phyloP scores from a whole-genome alignment of 768 basidiomycete genomes.

The Lactarius hatsudake region DNA sequence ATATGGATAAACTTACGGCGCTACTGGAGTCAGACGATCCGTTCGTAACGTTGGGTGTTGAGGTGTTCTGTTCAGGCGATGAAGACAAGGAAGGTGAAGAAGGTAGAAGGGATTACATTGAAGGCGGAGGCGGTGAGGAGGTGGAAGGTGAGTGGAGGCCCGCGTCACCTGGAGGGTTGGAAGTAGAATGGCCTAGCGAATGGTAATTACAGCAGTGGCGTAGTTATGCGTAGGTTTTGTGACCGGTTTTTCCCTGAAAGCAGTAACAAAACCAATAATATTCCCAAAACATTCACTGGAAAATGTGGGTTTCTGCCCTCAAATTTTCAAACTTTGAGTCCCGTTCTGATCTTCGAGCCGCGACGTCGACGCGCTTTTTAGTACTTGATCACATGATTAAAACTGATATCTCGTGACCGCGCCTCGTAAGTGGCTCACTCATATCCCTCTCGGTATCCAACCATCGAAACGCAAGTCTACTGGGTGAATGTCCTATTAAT shows the following conservation, averaged over 20 bases:
- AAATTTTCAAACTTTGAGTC: too few species aligned
- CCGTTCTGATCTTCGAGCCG: too few species aligned
- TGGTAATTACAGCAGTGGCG: neutral
- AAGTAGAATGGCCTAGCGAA: neutral
- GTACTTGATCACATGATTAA: neutral
- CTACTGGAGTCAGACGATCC: conserved; percentile 39
- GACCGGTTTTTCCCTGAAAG: neutral
- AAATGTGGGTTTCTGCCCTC: too few species aligned
- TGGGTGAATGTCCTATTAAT: neutral
- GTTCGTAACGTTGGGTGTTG: conserved; percentile 1
- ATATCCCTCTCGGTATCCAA: neutral
- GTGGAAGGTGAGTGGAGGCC: conserved; percentile 8
- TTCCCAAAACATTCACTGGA: too few species aligned
- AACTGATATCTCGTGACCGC: neutral
- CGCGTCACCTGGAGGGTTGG: neutral
- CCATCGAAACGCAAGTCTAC: neutral
- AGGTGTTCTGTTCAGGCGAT: neutral
- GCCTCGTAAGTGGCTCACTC: neutral
- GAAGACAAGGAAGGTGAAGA: conserved; percentile 3
- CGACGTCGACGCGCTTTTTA: too few species aligned
- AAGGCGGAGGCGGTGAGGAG: neutral
- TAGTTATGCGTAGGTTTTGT: neutral
- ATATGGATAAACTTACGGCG: conserved; percentile 55
- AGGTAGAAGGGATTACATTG: neutral
- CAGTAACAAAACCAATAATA: too few species aligned